phyloP scores from a whole-genome alignment of 192 early-diverging fungal species.

The Coemansia sp. region DNA sequence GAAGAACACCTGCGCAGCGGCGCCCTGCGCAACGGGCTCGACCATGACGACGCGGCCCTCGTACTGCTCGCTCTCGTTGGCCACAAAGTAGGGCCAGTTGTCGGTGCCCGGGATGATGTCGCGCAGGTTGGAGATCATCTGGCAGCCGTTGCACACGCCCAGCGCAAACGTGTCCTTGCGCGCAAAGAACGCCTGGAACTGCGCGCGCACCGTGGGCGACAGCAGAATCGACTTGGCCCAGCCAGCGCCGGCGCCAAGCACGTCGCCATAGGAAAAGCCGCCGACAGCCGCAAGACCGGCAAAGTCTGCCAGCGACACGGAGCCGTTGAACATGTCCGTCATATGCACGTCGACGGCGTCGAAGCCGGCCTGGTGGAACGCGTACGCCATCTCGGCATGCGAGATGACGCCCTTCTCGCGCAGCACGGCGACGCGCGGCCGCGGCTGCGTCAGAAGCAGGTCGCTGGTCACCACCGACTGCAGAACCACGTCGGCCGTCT shows the following conservation, averaged over 20 bases:
- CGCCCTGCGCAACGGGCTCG: constrained; percentile 18
- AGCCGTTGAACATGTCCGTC: constrained; percentile 81
- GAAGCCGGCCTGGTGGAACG: constrained; percentile 94
- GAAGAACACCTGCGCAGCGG: constrained; percentile 70
- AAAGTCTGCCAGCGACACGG: constrained; percentile 66
- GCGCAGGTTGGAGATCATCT: constrained; percentile 86
- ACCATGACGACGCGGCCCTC: constrained; percentile 87
- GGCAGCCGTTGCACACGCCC: constrained; percentile 99
- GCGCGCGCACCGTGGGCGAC: constrained; percentile 62
- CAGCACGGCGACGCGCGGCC: constrained; percentile 88
- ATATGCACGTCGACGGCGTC: constrained; percentile 96
- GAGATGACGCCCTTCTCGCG: constrained; percentile 99
- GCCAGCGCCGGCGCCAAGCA: constrained; percentile 95
- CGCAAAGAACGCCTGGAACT: constrained; percentile 79
- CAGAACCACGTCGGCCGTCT: constrained; percentile 20
- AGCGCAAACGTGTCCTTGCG: constrained; percentile 90
- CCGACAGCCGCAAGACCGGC: constrained; percentile 90
- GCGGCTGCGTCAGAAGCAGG: not conserved
- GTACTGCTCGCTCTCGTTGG: constrained; percentile 93
- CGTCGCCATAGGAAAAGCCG: constrained; percentile 99
- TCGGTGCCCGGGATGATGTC: constrained; percentile 80
- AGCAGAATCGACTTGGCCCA: constrained; percentile 94
- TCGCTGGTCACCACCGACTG: constrained; percentile 13
- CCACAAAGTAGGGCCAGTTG: constrained; percentile 88
- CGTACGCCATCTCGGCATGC: constrained; percentile 91